These are phyloP conservation scores for Elsinoe necatrix DNA, from an alignment of 2,329 filamentous ascomycete species.

Conservation along the genomic window DNA sequence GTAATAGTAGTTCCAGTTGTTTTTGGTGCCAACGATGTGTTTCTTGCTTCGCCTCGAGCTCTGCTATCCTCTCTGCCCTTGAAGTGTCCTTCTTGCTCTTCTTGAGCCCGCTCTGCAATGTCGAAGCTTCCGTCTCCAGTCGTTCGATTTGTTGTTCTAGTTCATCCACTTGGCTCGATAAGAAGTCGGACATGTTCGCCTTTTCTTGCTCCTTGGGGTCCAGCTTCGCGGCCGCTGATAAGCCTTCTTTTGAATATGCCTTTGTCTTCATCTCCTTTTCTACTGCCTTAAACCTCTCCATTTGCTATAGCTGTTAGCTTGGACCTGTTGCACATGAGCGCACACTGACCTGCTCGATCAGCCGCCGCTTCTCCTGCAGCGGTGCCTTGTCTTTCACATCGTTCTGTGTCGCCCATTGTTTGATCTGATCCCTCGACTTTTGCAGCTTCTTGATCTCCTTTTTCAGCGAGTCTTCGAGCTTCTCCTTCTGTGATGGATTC, in stretches of 20 bases:
- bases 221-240: constrained; percentile 82
- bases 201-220: constrained; percentile 98
- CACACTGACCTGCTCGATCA: constrained; percentile 85
- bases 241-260: constrained; percentile 94
- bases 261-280: constrained; percentile 99
- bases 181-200: constrained; percentile 76
- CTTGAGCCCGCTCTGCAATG: constrained; percentile 80
- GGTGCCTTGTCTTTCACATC: constrained; percentile 99
- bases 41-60: constrained; percentile 77
- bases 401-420: constrained; percentile 96
- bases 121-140: constrained; percentile 82
- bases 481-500: constrained; percentile 94
- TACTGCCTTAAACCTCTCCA: constrained; percentile 99
- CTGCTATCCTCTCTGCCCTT: constrained; percentile 80
- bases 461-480: constrained; percentile 95
- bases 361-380: constrained; percentile 82
- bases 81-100: constrained; percentile 81
- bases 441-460: constrained; percentile 99
- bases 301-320: constrained; percentile 58
- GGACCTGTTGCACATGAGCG: constrained; percentile 18
- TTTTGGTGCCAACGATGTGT: constrained; percentile 94
- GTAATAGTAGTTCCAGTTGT: constrained; percentile 82
- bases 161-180: constrained; percentile 80
- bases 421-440: constrained; percentile 94
- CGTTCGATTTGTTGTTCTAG: constrained; percentile 89